phyloP scores from a whole-genome alignment of 1,139 yeast genomes.

The Nakaseomyces kungkrabaensis region DNA sequence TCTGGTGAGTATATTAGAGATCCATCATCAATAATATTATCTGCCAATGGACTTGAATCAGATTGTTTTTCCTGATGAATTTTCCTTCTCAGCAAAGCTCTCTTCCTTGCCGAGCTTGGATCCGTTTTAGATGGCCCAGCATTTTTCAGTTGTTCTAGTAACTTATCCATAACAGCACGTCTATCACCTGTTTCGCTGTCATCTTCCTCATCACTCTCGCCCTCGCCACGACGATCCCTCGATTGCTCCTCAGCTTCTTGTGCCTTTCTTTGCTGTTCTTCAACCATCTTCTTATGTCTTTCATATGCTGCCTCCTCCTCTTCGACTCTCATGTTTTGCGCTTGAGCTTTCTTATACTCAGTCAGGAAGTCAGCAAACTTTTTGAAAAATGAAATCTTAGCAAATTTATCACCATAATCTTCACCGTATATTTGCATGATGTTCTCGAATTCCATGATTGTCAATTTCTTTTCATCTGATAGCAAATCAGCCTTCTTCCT shows the following conservation, averaged over 20 bases:
- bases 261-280: conserved; percentile 32
- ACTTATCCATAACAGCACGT: conserved; percentile 60
- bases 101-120: conserved; percentile 68
- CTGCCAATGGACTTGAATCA: conserved; percentile 7
- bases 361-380: conserved; percentile 56
- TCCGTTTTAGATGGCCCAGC: conserved; percentile 67
- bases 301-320: conserved; percentile 63
- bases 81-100: conserved; percentile 68
- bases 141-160: conserved; percentile 61
- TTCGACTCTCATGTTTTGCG: conserved; percentile 55
- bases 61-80: conserved; percentile 32
- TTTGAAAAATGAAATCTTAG: conserved; percentile 55
- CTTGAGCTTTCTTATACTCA: conserved; percentile 58
- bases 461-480: conserved; percentile 50
- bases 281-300: conserved; percentile 51
- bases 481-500: conserved; percentile 56
- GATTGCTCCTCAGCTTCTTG: conserved; percentile 12
- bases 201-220: conserved; percentile 24
- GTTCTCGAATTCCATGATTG: conserved; percentile 58
- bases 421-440: conserved; percentile 72
- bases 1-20: conserved; percentile 22
- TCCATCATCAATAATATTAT: conserved; percentile 22
- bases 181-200: conserved; percentile 31
- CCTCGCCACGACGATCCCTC: conserved; percentile 9
- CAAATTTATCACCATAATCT: conserved; percentile 60